Percentiles rank a stretch among this genome's conserved stretches.
Evolutionary conservation across 2,329 filamentous ascomycete species (phyloP).

Genomic region (Myriosclerotinia curreyana): DNA sequence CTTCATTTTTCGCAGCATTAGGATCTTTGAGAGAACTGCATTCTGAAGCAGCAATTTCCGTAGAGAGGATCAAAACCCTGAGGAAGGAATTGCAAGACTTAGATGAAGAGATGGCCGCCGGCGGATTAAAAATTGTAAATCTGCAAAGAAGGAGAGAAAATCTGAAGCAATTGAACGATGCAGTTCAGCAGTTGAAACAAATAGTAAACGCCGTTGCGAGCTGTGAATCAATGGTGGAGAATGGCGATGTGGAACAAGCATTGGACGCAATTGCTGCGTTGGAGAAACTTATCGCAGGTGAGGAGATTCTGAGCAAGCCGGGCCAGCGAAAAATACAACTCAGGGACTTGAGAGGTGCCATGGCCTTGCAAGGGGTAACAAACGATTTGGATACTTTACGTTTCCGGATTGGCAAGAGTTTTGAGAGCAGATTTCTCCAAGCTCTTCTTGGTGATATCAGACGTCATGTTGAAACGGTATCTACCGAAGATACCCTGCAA

Average conservation of each 20-base stretch:
- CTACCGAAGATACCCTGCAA: slow-evolving; percentile 69
- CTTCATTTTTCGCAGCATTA: slow-evolving; percentile 92
- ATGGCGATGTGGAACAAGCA: slow-evolving; percentile 78
- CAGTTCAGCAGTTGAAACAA: slow-evolving; percentile 76
- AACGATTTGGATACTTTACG: slow-evolving; percentile 74
- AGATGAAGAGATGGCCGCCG: slow-evolving; percentile 82
- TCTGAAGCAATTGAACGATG: slow-evolving; percentile 74
- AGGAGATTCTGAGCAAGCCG: slow-evolving; percentile 43
- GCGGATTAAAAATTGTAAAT: slow-evolving; percentile 80
- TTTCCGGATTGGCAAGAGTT: slow-evolving; percentile 79
- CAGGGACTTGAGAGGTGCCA: slow-evolving; percentile 71
- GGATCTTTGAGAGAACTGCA: slow-evolving; percentile 89
- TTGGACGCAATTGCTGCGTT: slow-evolving; percentile 73
- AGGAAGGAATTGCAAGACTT: slow-evolving; percentile 75
- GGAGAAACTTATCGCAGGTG: slow-evolving; percentile 77
- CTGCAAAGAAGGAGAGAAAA: slow-evolving; percentile 82
- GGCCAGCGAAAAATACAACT: slow-evolving; percentile 38
- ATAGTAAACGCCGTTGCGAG: slow-evolving; percentile 71
- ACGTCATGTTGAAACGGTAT: slow-evolving; percentile 72
- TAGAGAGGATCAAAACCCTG: slow-evolving; percentile 77
- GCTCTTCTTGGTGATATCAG: slow-evolving; percentile 76
- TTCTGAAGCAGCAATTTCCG: slow-evolving; percentile 86
- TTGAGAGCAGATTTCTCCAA: slow-evolving; percentile 75
- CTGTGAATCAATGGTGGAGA: slow-evolving; percentile 79
- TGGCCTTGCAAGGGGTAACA: slow-evolving; percentile 75